A percentile compares a stretch with the other conserved stretches of the same genome.
Conservation (phyloP, 192 early-diverging fungal genomes). For the Rhizophagus clarus region DNA sequence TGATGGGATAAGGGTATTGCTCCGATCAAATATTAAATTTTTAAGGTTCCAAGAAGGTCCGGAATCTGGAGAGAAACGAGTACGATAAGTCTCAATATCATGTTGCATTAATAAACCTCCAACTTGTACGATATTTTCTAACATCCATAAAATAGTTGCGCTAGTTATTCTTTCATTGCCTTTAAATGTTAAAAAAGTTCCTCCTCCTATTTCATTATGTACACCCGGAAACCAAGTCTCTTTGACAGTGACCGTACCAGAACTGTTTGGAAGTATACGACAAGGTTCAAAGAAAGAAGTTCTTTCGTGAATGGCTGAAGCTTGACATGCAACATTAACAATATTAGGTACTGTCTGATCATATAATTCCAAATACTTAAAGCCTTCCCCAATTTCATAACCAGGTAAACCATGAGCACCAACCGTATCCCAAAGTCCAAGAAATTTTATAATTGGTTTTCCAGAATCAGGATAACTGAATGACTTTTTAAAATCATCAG, state of each 20-base stretch:
- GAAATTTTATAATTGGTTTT: constrained; percentile 33
- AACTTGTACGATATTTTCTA: background rate
- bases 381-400: constrained; percentile 9
- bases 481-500: background rate
- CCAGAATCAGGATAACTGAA: constrained; percentile 22
- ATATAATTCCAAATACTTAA: constrained; percentile 16
- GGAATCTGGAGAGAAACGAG: too few species aligned
- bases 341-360: constrained; percentile 18
- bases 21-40: too few species aligned
- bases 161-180: background rate
- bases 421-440: constrained; percentile 33
- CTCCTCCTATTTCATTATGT: background rate
- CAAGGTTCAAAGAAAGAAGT: background rate
- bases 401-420: constrained; percentile 24
- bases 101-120: background rate
- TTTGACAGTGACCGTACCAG: background rate
- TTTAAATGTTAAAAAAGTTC: background rate
- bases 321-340: constrained; percentile 29
- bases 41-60: too few species aligned
- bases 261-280: background rate
- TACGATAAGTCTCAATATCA: too few species aligned
- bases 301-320: background rate
- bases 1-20: background rate
- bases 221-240: background rate
- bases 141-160: background rate